Evolutionary conservation across 2,329 filamentous ascomycete genomes (phyloP).

Genomic region (Cladobotryum mycophilum): DNA sequence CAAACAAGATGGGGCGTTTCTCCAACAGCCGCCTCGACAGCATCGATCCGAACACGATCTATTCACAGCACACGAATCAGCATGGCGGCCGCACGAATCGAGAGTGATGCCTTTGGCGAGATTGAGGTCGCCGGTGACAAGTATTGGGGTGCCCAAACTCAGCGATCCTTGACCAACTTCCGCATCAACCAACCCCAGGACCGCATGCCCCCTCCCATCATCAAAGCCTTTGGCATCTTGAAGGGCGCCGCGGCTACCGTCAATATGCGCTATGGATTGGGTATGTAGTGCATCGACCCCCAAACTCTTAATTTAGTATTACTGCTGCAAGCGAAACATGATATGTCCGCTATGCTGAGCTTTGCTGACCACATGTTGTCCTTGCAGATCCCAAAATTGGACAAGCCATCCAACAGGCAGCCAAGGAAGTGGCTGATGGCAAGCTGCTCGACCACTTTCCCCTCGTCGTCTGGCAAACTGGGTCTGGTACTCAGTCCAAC

Average conservation of each 20-base stretch:
- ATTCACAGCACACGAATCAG: slow-evolving; percentile 15
- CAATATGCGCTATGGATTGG: slow-evolving; percentile 90
- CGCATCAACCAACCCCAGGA: slow-evolving; percentile 99
- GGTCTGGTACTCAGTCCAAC: slow-evolving; percentile 97
- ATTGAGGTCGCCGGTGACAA: slow-evolving; percentile 85
- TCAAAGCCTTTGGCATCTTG: slow-evolving; percentile 91
- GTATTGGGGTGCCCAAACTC: slow-evolving; percentile 98
- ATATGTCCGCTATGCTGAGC: background rate
- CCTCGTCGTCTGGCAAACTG: slow-evolving; percentile 98
- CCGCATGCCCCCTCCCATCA: slow-evolving; percentile 89
- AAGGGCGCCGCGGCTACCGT: slow-evolving; percentile 95
- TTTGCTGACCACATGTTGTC: background rate
- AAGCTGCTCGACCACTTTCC: slow-evolving; percentile 97
- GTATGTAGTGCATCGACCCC: slow-evolving; percentile 35
- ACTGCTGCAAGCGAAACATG: too few relatives aligned
- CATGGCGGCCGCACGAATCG: slow-evolving; percentile 59
- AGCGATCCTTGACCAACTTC: slow-evolving; percentile 96
- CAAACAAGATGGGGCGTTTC: background rate
- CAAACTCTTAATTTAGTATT: too few relatives aligned
- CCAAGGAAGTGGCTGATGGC: slow-evolving; percentile 83
- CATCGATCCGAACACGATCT: slow-evolving; percentile 1
- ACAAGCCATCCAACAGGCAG: slow-evolving; percentile 89
- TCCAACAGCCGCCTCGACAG: background rate
- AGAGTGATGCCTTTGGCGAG: slow-evolving; percentile 97
- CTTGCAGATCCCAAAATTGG: slow-evolving; percentile 62